phyloP scores from a whole-genome alignment of 306 rosid species.

The Glycine tomentella region DNA sequence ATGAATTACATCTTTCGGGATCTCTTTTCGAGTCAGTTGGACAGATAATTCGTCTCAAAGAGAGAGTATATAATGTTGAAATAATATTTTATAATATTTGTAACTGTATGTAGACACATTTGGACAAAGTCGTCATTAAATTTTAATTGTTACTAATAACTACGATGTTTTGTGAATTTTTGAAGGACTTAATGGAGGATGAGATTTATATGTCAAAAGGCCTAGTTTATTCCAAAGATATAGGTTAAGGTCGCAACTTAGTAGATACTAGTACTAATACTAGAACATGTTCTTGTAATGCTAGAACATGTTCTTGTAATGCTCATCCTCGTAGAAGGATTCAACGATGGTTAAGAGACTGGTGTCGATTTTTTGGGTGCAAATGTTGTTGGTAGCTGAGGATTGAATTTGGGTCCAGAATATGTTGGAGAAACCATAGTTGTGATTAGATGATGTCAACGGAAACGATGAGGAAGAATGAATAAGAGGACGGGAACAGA shows the following conservation, averaged over 20 bases:
- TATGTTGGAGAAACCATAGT: too few species aligned
- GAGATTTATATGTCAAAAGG: slow-evolving; percentile 15
- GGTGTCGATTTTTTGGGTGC: too few species aligned
- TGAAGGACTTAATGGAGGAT: background rate
- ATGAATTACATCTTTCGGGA: background rate
- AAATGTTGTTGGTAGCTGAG: too few species aligned
- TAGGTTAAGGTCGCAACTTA: background rate
- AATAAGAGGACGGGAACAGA: too few species aligned
- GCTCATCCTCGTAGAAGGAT: too few species aligned
- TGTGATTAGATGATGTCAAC: too few species aligned
- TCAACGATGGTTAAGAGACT: too few species aligned
- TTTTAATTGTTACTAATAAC: background rate
- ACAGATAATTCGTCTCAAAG: background rate
- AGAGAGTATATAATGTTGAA: background rate
- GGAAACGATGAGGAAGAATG: too few species aligned
- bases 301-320: too few species aligned
- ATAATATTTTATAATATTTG: background rate
- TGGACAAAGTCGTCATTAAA: background rate
- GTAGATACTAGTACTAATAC: background rate
- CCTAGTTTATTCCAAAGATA: background rate
- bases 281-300: too few species aligned
- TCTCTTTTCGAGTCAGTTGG: background rate
- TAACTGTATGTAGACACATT: too few species aligned
- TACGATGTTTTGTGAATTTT: background rate
- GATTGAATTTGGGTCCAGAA: too few species aligned